These are phyloP conservation scores for Artemisia argyi DNA, from an alignment of 129 eudicot genomes.

Conservation along the genomic window DNA sequence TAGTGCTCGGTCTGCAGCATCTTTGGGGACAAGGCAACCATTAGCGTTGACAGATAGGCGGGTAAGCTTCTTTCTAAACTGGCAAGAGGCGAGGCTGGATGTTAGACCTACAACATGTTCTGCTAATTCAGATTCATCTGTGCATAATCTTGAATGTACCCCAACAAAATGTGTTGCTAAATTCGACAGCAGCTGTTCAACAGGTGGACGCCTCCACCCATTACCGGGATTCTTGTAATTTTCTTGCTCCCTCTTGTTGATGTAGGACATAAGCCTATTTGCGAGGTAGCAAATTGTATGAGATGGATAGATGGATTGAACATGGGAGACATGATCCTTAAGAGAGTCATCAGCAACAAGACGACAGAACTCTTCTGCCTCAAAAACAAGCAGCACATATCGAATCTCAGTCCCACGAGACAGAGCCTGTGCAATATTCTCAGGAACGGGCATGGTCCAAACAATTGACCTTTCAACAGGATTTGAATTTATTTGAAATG, in stretches of 20 bases:
- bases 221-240: constrained; percentile 67
- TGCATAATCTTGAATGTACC: constrained; percentile 88
- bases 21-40: constrained; percentile 76
- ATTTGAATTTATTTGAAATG: constrained; percentile 71
- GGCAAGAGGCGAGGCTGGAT: constrained; percentile 88
- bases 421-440: constrained; percentile 55
- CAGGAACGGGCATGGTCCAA: constrained; percentile 77
- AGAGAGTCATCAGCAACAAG: constrained; percentile 50
- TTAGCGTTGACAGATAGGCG: constrained; percentile 79
- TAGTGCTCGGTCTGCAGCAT: constrained; percentile 56
- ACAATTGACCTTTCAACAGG: constrained; percentile 78
- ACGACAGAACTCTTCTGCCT: constrained; percentile 82
- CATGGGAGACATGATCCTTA: constrained; percentile 54
- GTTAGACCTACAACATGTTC: constrained; percentile 92
- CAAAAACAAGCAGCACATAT: constrained; percentile 61
- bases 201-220: constrained; percentile 85
- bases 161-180: constrained; percentile 64
- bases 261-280: constrained; percentile 72
- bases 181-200: constrained; percentile 75
- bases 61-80: constrained; percentile 75
- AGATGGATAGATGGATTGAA: constrained; percentile 69
- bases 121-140: constrained; percentile 89
- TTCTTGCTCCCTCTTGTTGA: constrained; percentile 81
- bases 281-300: constrained; percentile 78
- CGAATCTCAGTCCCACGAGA: constrained; percentile 47